Conservation (phyloP, 1,284 basidiomycete genomes). For the Schizophyllum amplum region DNA sequence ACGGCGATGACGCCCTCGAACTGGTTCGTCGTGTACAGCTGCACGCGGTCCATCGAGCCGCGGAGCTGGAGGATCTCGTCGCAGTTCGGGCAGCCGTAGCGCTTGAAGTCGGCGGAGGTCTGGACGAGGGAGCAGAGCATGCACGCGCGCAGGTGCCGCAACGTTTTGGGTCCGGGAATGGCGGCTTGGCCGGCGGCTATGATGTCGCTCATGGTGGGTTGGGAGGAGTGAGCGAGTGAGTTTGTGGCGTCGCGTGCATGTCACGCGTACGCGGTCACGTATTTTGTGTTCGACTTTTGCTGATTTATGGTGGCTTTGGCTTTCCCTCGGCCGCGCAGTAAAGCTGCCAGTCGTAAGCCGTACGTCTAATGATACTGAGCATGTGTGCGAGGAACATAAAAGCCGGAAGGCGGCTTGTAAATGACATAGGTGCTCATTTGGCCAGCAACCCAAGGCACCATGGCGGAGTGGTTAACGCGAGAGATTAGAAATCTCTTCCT, state of each 20-base stretch:
- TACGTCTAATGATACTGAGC: no score
- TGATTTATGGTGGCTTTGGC: no score
- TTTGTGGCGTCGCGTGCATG: no score
- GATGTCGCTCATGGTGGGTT: background rate
- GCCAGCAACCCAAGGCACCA: background rate
- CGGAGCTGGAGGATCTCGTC: conserved; percentile 88
- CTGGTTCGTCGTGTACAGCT: conserved; percentile 86
- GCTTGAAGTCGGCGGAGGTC: conserved; percentile 76
- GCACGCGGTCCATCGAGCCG: conserved; percentile 76
- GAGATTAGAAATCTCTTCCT: conserved; percentile 28
- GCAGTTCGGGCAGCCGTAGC: conserved; percentile 92
- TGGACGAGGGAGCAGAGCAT: conserved; percentile 90
- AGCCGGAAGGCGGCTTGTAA: no score
- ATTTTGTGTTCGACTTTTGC: no score
- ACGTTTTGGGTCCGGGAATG: conserved; percentile 24
- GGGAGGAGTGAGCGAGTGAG: no score
- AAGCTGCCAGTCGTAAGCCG: no score
- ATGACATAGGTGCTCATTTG: no score
- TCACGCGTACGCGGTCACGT: no score
- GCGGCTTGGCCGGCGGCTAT: background rate
- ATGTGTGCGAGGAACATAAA: no score
- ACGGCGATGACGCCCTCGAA: conserved; percentile 93
- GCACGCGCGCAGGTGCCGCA: conserved; percentile 80
- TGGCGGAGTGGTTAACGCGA: conserved; percentile 2
- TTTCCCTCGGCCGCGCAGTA: no score